Conservation (phyloP, 768 basidiomycete species). For the Hygrophoropsis aurantiaca region DNA sequence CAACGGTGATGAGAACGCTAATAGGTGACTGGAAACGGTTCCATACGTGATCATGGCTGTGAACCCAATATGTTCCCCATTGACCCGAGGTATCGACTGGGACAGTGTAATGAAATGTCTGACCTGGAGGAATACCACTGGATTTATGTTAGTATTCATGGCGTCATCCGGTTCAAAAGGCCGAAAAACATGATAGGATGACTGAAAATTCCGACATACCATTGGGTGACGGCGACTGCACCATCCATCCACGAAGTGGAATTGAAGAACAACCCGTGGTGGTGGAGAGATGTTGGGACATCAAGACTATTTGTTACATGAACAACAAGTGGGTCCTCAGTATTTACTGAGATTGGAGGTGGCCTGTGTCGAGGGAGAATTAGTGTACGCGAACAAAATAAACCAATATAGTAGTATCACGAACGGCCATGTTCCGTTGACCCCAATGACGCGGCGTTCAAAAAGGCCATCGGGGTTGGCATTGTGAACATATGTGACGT, state of each 20-base stretch:
- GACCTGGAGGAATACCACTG: slow-evolving; percentile 71
- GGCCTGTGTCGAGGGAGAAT: slow-evolving; percentile 43
- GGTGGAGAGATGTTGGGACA: slow-evolving; percentile 67
- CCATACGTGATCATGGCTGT: slow-evolving; percentile 56
- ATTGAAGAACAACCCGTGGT: slow-evolving; percentile 92
- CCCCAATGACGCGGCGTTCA: slow-evolving; percentile 71
- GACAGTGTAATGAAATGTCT: slow-evolving; percentile 66
- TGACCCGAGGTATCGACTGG: slow-evolving; percentile 60
- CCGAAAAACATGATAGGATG: too few species aligned
- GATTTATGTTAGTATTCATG: neutral
- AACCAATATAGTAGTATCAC: neutral
- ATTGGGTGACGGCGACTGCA: slow-evolving; percentile 78
- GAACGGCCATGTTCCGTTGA: slow-evolving; percentile 88
- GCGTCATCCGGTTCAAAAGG: too few species aligned
- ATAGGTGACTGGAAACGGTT: too few species aligned
- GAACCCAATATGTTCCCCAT: slow-evolving; percentile 77
- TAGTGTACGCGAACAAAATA: too few species aligned
- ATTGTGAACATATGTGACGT: slow-evolving; percentile 74
- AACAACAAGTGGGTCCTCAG: slow-evolving; percentile 66
- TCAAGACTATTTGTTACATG: slow-evolving; percentile 72
- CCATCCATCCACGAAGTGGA: slow-evolving; percentile 81
- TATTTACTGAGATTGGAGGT: slow-evolving; percentile 70
- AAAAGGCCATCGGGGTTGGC: slow-evolving; percentile 80
- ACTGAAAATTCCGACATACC: slow-evolving; percentile 38
- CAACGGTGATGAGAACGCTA: too few species aligned